Conservation (phyloP, 208 protist species). For the Wallacemonas collosoma region DNA sequence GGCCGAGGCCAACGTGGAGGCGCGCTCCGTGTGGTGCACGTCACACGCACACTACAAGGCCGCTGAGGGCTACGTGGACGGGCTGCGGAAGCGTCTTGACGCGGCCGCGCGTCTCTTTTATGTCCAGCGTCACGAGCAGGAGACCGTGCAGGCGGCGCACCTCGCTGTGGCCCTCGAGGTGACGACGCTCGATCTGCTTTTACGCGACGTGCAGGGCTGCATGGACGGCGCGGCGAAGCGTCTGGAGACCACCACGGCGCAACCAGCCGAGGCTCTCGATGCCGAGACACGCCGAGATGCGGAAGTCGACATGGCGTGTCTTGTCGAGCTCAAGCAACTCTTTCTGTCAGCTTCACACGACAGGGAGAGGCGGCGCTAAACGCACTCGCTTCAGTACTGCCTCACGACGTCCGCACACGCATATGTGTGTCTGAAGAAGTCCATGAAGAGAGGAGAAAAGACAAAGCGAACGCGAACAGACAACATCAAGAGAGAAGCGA, state of each 20-base stretch:
- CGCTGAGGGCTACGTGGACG: constrained; percentile 31
- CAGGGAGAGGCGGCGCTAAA: too few relatives aligned
- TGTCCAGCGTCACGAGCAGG: constrained; percentile 66
- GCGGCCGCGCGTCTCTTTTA: constrained; percentile 53
- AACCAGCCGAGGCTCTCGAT: constrained; percentile 25
- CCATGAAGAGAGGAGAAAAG: too few relatives aligned
- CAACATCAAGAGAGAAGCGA: too few relatives aligned
- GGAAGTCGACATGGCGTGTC: constrained; percentile 25
- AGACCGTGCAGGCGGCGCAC: constrained; percentile 68
- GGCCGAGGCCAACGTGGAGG: constrained; percentile 20
- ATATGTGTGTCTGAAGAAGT: too few relatives aligned
- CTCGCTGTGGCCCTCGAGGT: constrained; percentile 54
- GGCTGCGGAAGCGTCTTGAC: constrained; percentile 42
- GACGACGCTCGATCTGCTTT: constrained; percentile 44
- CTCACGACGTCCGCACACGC: too few relatives aligned
- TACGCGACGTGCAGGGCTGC: constrained; percentile 41
- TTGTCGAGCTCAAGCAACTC: constrained; percentile 18
- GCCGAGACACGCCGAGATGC: constrained; percentile 6
- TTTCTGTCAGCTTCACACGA: too few relatives aligned
- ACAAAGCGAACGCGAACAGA: too few relatives aligned
- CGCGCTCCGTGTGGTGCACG: constrained; percentile 35
- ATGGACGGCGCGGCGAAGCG: constrained; percentile 20
- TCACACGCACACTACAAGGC: constrained; percentile 44
- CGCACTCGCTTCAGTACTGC: too few relatives aligned
- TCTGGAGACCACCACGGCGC: constrained; percentile 23